Base-by-base conservation (phyloP, 352 stramenopile genomes). In the Globisporangium cylindrosporum region DNA sequence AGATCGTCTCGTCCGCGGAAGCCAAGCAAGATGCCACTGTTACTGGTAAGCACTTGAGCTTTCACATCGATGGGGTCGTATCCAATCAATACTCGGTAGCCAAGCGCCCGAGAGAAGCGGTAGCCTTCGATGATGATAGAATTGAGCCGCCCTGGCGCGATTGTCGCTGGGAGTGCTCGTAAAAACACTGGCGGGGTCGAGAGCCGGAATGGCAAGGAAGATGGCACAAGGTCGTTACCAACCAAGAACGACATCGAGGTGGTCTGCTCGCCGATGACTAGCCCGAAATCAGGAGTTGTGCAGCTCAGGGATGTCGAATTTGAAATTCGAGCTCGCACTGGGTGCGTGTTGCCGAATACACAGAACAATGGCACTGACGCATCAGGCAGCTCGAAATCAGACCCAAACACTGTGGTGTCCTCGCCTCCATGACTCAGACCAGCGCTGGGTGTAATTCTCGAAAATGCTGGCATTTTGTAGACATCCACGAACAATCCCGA, bases 381-480 rank as follows among this genome's bases (percentile, higher is more conserved):
- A 14, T 1, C 10, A 15, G 32, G 38, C 22, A 56, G 24, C 2
- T 64, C 38, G 29, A 82, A 84, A 8, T 64, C 71, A 49, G 58
- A 49, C 2, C 77, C 77, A 1, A 1, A 38, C 1, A 82, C 58
- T 3, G 74, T 48, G 51, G 81, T n/a, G 58, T 53, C 24, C 2
- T 59, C 46, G 27, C 36, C 54, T 8, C 29, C 59, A 25, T 8
- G 56, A 3, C 62, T 64, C 15, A 38, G 10, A 10, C 12, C 8
- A 8, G 38, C 70, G 10, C 1, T 55, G 6, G 48, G 53, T 4
- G 14, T 51, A 6, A 77, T 53, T 2, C 20, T 59, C 0, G 64
- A 6, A 20, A 84, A 81, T 4, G 32, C 71, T 32, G 77, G 77
- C 1, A 71, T 25, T 0, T 64, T 54, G 41, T 74, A 79, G 7